Percentiles rank a stretch among this genome's conserved stretches.
phyloP scores from a whole-genome alignment of 345 rosid genomes.

The Ceriops zippeliana region DNA sequence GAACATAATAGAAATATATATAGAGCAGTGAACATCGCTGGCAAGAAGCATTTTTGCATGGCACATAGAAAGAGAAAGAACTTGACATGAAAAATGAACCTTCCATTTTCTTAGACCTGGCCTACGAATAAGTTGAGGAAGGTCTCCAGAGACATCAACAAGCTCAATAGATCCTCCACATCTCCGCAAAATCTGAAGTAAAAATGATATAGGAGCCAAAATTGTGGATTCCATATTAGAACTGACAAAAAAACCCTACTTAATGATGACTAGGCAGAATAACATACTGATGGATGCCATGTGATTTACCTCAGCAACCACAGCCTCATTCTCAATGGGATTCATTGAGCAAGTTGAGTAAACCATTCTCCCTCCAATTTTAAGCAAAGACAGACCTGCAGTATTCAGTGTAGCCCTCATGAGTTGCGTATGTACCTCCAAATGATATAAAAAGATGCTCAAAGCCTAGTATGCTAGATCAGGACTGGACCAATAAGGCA shows the following conservation, averaged over 20 bases:
- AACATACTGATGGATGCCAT: background rate
- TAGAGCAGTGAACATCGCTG: background rate
- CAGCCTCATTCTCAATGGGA: slow-evolving; percentile 96
- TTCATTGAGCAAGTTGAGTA: slow-evolving; percentile 99
- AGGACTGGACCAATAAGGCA: background rate
- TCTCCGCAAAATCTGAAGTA: slow-evolving; percentile 61
- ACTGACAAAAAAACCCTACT: background rate
- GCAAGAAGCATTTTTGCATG: background rate
- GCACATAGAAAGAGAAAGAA: background rate
- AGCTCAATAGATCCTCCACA: slow-evolving; percentile 83
- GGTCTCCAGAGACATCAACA: slow-evolving; percentile 68
- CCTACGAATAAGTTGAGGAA: slow-evolving; percentile 78
- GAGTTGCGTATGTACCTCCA: background rate
- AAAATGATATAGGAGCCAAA: background rate
- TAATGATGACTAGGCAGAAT: background rate
- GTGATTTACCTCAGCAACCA: slow-evolving; percentile 78
- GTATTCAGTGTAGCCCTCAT: slow-evolving; percentile 5
- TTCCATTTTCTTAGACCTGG: slow-evolving; percentile 89
- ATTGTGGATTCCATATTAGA: background rate
- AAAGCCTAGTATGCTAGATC: background rate
- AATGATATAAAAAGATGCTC: background rate
- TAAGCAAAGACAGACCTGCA: slow-evolving; percentile 72
- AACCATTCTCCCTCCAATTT: slow-evolving; percentile 96
- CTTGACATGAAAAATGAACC: slow-evolving; percentile 42
- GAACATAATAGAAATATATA: too few species aligned